phyloP scores from a whole-genome alignment of 805 yeast genomes.

The Wickerhamomyces kurtzmanii region DNA sequence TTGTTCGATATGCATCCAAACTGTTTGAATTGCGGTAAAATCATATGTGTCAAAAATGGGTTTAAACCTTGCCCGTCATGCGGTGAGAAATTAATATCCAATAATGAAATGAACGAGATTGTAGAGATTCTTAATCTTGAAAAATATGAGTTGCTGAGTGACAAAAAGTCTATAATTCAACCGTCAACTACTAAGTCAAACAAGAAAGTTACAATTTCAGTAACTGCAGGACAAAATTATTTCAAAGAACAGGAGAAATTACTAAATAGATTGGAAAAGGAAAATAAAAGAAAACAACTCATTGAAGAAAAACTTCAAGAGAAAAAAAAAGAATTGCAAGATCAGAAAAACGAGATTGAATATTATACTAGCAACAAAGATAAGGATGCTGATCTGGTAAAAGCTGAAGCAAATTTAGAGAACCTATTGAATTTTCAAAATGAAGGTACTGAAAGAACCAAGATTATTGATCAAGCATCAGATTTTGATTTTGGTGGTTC shows the following conservation, averaged over 20 bases:
- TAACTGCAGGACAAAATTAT: constrained; percentile 55
- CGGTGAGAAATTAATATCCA: constrained; percentile 53
- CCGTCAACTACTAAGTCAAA: constrained; percentile 22
- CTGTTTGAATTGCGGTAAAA: constrained; percentile 89
- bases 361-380: constrained; percentile 28
- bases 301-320: constrained; percentile 23
- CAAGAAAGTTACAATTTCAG: constrained; percentile 41
- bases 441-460: constrained; percentile 82
- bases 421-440: constrained; percentile 73
- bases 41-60: constrained; percentile 86
- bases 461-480: constrained; percentile 85
- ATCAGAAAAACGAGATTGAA: constrained; percentile 33
- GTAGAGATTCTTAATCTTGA: constrained; percentile 42
- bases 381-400: constrained; percentile 46
- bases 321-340: constrained; percentile 24
- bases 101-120: constrained; percentile 53
- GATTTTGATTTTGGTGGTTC: constrained; percentile 66
- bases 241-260: constrained; percentile 62
- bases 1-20: constrained; percentile 86
- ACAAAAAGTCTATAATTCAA: constrained; percentile 8
- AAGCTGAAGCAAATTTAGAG: constrained; percentile 69
- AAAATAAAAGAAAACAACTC: constrained; percentile 23
- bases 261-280: constrained; percentile 49
- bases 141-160: constrained; percentile 31
- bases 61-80: constrained; percentile 85